Conservation (phyloP, 208 protist species). For the Histomonas meleagridis region DNA sequence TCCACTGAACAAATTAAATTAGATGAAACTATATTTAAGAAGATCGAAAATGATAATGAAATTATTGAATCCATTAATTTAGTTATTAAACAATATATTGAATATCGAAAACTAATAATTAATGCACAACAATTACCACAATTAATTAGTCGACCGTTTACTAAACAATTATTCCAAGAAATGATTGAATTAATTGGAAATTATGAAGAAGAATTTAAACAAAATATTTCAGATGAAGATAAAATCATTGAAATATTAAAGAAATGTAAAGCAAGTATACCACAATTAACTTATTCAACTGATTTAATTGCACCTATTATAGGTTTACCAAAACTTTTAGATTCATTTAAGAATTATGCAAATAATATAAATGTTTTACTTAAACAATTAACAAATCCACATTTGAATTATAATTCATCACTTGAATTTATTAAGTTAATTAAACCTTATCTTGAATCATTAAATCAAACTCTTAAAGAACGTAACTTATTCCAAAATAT, state of each 20-base stretch:
- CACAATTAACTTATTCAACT: background rate
- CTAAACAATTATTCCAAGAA: background rate
- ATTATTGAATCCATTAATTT: background rate
- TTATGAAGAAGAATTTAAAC: too few species aligned
- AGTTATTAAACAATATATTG: background rate
- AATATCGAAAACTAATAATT: background rate
- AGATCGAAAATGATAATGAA: background rate
- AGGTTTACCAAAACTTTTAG: background rate
- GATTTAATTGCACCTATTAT: background rate
- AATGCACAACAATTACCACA: background rate
- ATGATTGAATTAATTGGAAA: background rate
- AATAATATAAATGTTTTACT: background rate
- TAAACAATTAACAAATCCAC: background rate
- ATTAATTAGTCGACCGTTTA: background rate
- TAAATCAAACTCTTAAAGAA: background rate
- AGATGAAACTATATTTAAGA: background rate
- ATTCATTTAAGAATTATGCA: background rate
- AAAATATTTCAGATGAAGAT: background rate
- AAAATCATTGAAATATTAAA: background rate
- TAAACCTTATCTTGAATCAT: background rate
- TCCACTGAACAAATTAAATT: background rate
- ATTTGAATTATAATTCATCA: background rate
- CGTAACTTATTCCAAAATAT: background rate
- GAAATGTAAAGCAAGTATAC: background rate
- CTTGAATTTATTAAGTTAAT: background rate